Percentiles rank a stretch among this genome's conserved stretches.
Evolutionary conservation across 2,329 filamentous ascomycete genomes (phyloP).

Genomic region (Penicillium expansum): DNA sequence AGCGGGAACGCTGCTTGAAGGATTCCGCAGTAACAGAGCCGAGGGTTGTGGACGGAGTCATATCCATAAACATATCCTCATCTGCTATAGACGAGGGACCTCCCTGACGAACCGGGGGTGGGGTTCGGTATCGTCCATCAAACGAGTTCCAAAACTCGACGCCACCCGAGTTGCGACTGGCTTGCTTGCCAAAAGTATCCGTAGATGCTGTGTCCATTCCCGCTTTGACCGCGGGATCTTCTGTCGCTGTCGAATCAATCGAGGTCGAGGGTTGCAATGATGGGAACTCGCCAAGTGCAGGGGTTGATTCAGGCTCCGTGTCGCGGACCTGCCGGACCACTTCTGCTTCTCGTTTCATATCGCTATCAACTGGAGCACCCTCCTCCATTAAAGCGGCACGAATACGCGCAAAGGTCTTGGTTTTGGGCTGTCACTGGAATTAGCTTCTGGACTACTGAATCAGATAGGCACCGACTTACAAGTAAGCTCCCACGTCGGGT

Average conservation of each 20-base stretch:
- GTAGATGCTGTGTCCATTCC: conserved; percentile 51
- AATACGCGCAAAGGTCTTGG: conserved; percentile 91
- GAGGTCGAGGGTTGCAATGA: conserved; percentile 49
- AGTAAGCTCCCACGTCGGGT: conserved; percentile 85
- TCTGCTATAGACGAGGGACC: conserved; percentile 50
- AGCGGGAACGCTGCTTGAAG: conserved; percentile 37
- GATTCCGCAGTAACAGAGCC: conserved; percentile 28
- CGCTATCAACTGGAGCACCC: conserved; percentile 78
- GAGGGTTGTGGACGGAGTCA: conserved; percentile 37
- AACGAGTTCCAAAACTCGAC: conserved; percentile 77
- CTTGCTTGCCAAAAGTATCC: conserved; percentile 73
- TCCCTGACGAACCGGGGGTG: conserved; percentile 61
- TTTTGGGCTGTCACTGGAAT: conserved; percentile 68
- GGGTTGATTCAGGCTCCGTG: conserved; percentile 63
- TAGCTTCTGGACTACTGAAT: neutral
- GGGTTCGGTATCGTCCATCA: conserved; percentile 64
- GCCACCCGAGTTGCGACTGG: conserved; percentile 68
- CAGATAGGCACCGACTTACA: conserved; percentile 51
- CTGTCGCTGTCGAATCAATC: conserved; percentile 8
- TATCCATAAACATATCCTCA: conserved; percentile 41
- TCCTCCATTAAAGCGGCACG: conserved; percentile 87
- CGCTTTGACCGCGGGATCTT: conserved; percentile 25
- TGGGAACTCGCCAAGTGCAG: conserved; percentile 43
- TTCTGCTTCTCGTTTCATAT: conserved; percentile 86
- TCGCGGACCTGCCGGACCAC: conserved; percentile 94